phyloP scores from a whole-genome alignment of 768 basidiomycete species.

The Lactarius pseudohatsudake region DNA sequence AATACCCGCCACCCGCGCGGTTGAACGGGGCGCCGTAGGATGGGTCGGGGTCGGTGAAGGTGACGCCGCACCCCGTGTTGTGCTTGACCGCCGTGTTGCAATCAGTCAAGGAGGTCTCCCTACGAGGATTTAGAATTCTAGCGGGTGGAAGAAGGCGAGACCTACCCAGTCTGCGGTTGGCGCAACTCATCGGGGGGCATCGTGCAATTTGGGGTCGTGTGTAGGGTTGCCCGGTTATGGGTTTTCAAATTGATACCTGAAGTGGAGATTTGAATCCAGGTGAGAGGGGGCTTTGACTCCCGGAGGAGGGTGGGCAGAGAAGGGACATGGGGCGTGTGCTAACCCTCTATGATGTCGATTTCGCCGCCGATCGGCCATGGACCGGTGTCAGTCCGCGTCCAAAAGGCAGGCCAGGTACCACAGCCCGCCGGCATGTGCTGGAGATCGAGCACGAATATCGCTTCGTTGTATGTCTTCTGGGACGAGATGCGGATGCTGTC shows the following conservation, averaged over 20 bases:
- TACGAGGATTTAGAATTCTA: background rate
- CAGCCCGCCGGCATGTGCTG: constrained; percentile 61
- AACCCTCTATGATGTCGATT: constrained; percentile 63
- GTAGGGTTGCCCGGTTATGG: constrained; percentile 53
- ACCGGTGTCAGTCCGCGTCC: constrained; percentile 48
- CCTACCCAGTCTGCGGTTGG: background rate
- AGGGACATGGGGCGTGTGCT: background rate
- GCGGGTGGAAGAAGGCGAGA: background rate
- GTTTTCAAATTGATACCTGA: constrained; percentile 48
- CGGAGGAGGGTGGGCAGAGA: background rate
- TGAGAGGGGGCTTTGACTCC: background rate
- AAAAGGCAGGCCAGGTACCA: constrained; percentile 62
- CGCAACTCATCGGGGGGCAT: constrained; percentile 36
- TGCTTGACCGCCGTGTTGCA: background rate
- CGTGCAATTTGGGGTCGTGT: constrained; percentile 50
- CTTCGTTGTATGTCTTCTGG: constrained; percentile 44
- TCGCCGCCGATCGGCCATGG: constrained; percentile 38
- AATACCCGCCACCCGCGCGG: constrained; percentile 56
- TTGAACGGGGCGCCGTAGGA: constrained; percentile 54
- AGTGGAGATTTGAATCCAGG: background rate
- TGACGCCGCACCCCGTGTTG: background rate
- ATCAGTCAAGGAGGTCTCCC: background rate
- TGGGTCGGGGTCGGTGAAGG: background rate
- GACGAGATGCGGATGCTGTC: constrained; percentile 57
- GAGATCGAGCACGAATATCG: constrained; percentile 50